Base-by-base conservation (phyloP, 2,329 filamentous ascomycete genomes). In the Trichoderma gracile region DNA sequence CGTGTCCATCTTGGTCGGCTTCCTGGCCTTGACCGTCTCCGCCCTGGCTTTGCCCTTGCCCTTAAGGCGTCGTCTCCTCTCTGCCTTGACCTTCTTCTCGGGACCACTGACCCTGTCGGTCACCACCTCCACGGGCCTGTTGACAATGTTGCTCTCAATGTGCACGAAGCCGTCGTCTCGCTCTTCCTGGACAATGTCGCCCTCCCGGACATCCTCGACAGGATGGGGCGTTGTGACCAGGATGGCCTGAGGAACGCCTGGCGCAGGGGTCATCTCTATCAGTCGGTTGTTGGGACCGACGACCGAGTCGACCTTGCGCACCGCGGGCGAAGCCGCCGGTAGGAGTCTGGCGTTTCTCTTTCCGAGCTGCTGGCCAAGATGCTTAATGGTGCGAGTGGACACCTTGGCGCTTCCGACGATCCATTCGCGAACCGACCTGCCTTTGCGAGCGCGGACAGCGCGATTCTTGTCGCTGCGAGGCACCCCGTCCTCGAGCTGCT, bases 241-340 rank as follows among this genome's bases (percentile, higher is more conserved):
- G 12, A 53, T 53, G 40, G 64, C 58, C 21, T 60, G 47, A 57
- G 45, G 56, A 56, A 62, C 62, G 21, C 38, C 56, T 46, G 55
- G 49, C 52, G 50, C 57, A 38, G 40, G 27, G 8, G 58, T 53
- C 64, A 65, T 56, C 57, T 65, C 64, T 40, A 56, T 56, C 50
- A 61, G 54, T 52, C 50, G 55, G 47, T 65, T 61, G 40, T 61
- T 65, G 30, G 61, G 61, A 52, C 61, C 61, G 25, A 64, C 61
- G 45, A 64, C 61, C 33, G 61, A 64, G 45, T 64, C 61, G 19
- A 64, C 61, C 53, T 47, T 47, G 50, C 52, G 60, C 47, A 47
- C 60, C 27, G 52, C 43, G 45, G 60, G 23, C 50, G 50, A 54
- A 40, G 60, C 43, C 60, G 60, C 60, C 9, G 60, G 33, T 43